Evolutionary conservation across 75 land plant genomes (phyloP).

Genomic region (Pinus tabuliformis): DNA sequence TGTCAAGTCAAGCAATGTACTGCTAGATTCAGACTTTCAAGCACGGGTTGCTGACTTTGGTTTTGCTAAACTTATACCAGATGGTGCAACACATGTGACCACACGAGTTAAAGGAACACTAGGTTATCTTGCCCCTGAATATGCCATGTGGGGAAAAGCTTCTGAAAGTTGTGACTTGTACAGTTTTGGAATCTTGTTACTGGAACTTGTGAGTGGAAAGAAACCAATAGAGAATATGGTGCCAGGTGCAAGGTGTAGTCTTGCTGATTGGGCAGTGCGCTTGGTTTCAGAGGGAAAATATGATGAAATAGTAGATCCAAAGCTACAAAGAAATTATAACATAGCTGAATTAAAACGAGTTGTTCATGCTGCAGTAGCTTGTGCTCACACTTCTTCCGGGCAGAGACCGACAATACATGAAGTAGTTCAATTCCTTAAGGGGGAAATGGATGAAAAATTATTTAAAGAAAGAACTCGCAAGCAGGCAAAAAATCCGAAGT

Average conservation of each 20-base stretch:
- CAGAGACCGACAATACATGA: constrained; percentile 67
- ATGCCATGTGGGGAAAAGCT: constrained; percentile 82
- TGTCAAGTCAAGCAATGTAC: constrained; percentile 79
- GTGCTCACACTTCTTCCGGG: constrained; percentile 48
- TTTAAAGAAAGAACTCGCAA: neutral
- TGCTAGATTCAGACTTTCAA: constrained; percentile 62
- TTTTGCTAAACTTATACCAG: constrained; percentile 85
- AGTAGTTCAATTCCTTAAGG: constrained; percentile 56
- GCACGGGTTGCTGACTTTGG: constrained; percentile 84
- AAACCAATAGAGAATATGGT: constrained; percentile 68
- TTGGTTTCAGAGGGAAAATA: constrained; percentile 38
- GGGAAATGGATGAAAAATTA: constrained; percentile 6
- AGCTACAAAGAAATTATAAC: constrained; percentile 48
- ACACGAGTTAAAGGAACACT: constrained; percentile 77
- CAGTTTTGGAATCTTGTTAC: constrained; percentile 77
- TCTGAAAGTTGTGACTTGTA: constrained; percentile 84
- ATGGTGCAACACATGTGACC: constrained; percentile 73
- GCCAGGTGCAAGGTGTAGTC: constrained; percentile 38
- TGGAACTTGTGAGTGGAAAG: constrained; percentile 69
- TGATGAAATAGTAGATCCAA: constrained; percentile 66
- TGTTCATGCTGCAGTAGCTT: constrained; percentile 46
- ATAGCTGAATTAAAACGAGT: constrained; percentile 45
- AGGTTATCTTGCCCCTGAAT: constrained; percentile 89
- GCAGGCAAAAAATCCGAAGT: too few species aligned
- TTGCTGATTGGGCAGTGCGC: constrained; percentile 74